Evolutionary conservation across 495 filamentous ascomycete genomes (phyloP), one percentile per base, ranked within the genome.

Genomic region (Xylaria telfairii): DNA sequence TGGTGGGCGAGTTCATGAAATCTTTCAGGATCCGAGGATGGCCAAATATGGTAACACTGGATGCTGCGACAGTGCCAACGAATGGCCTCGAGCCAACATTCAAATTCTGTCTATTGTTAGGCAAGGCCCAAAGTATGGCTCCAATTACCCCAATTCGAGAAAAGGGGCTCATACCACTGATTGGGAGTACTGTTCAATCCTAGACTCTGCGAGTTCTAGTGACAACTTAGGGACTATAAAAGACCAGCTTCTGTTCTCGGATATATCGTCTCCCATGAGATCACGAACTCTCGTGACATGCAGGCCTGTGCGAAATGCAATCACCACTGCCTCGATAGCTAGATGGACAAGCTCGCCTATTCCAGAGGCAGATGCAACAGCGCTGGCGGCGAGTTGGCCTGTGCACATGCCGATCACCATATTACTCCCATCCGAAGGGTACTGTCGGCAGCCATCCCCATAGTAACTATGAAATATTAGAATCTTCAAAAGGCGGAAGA

Each of bases 1-100:
- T 76, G 17, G 82, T 73, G 5, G 79, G 77, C 17, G 77, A 79
- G 30, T 86, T 79, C 72, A 89, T 83, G 28, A 94, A 83, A 0
- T 83, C 75, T 42, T 86, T 81, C 19, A 92, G 81, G 0, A 87
- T 86, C 4, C 79, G 77, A 0, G 92, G 92, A 0, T 92, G 90
- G 8, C 90, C 92, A 69, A 91, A 93, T 59, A 95, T 86, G 34
- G 91, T 90, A 42, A 94, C 74, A 47, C 87, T 88, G 76, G 85
- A 90, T 9, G 85, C 77, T 54, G 89, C 89, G 44, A 90, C 82
- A 15, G 92, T 91, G 77, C 91, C 93, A 64, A 94, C 81, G 77
- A 93, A 95, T 0, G 88, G 88, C 64, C 82, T 83, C 64, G 81
- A 89, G 34, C 88, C 86, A 39, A 78, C 77, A 9, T 90, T 84